Base-by-base conservation (phyloP, 202 grass and related monocot genomes). In the Bolboschoenoplectus hybrid region DNA sequence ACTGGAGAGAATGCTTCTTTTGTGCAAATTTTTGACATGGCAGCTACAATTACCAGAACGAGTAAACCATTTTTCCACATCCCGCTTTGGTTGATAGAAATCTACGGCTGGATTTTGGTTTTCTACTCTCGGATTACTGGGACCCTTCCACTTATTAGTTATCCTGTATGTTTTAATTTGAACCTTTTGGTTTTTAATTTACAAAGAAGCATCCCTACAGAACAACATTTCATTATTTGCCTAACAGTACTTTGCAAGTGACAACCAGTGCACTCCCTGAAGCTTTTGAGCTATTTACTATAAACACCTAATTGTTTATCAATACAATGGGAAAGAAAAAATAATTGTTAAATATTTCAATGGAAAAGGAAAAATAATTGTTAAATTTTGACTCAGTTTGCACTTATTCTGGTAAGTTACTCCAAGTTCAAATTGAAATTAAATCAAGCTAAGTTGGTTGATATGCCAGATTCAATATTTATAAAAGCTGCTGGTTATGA, bases 101-200 rank as follows among this genome's bases (percentile, higher is more conserved):
- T 90, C 69, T 99, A 94, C 79, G 93, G 97, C 13, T 96, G 89
- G 93, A 92, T 96, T 85, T 98, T 87, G 86, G 97, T 99, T 87
- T 92, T 92, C 45, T 44, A 94, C 84, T 90, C 91, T 88, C 90
- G 43, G 49, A 85, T 99, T 44, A 94, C 97, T 43, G 93, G 97
- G 87, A 98, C 92, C 38, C 91, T 96, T 80, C 97, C 97, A 61
- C 86, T 99, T 56, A 87, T 99, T 70, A 99, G 97, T 62, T 96
- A 94, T 86, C 93, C 97, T 9, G 97, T 96, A 92, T 78, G 89
- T 79, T 63, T 32, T 32, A 9, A 81, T 50, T 20, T 57, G 1
- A 41, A 55, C 46, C 68, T 0, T 3, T 82, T 81, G 70, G 7
- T 57, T 74, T 80, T 60, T 19, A 41, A 40, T 60, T 80, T 60